Conservation (phyloP, 345 rosid species). For the Salix purpurea region DNA sequence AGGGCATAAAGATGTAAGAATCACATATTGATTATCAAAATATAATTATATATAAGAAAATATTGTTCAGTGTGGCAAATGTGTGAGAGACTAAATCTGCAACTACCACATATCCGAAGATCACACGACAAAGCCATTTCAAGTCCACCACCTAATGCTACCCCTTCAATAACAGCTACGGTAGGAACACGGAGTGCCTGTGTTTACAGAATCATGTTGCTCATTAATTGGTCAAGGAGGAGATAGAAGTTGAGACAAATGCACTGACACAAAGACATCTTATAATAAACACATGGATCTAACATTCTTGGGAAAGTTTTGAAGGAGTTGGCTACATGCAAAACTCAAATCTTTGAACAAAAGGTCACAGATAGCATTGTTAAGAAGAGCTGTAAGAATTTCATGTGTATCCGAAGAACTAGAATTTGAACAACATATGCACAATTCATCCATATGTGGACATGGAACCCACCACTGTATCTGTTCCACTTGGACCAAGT, state of each 20-base stretch:
- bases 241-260: background rate
- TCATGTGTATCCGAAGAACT: background rate
- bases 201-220: slow-evolving; percentile 9
- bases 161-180: slow-evolving; percentile 88
- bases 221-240: background rate
- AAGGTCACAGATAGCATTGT: background rate
- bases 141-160: slow-evolving; percentile 93
- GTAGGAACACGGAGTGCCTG: slow-evolving; percentile 73
- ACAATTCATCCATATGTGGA: background rate
- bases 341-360: background rate
- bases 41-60: background rate
- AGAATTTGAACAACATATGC: background rate
- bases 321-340: background rate
- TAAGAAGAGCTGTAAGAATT: background rate
- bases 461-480: background rate
- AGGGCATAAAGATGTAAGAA: background rate
- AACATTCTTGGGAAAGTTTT: background rate
- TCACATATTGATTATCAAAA: background rate
- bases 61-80: background rate
- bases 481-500: background rate
- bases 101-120: slow-evolving; percentile 80
- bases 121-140: slow-evolving; percentile 95
- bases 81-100: background rate
- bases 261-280: background rate
- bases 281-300: background rate